Evolutionary conservation across 495 filamentous ascomycete genomes (phyloP), one percentile per base, ranked within the genome.

Genomic region (Podospora fimiseda): DNA sequence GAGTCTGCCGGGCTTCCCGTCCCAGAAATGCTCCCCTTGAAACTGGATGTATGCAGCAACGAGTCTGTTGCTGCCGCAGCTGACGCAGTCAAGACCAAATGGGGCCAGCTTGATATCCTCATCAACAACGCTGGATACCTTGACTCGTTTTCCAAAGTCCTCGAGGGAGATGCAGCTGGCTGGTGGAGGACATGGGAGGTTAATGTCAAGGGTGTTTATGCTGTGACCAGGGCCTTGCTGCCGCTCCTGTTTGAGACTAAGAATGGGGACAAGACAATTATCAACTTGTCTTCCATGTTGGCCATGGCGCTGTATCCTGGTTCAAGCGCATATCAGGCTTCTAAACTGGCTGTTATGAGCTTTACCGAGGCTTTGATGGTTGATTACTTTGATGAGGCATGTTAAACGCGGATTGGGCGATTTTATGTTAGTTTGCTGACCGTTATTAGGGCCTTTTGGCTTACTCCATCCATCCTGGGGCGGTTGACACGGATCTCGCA

Each of bases 401-500:
- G n/a, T n/a, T n/a, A n/a, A n/a, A n/a, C n/a, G n/a, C n/a, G n/a
- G n/a, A n/a, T n/a, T n/a, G n/a, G n/a, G n/a, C n/a, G n/a, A n/a
- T n/a, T n/a, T n/a, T n/a, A n/a, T n/a, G n/a, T n/a, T n/a, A n/a
- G n/a, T n/a, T n/a, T n/a, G n/a, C n/a, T n/a, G n/a, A 78, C 56
- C 58, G 53, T 22, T 57, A 64, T 9, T 15, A 74, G 22, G 77
- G 74, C 2, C 52, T 79, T 2, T 43, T 70, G 15, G 63, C 60
- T 18, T 68, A 63, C 27, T 52, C 66, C 6, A 22, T 75, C 3
- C 74, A 79, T 65, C 75, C 72, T 16, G 76, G 73, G 2, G 65
- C 62, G n/a, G 58, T 75, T 15, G 55, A 54, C 56, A 78, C 74
- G 19, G 69, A 75, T 9, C 50, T 69, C 19, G 60, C 62, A 8